phyloP scores from a whole-genome alignment of 371 early-diverging fungal genomes.

The Blakeslea trispora region DNA sequence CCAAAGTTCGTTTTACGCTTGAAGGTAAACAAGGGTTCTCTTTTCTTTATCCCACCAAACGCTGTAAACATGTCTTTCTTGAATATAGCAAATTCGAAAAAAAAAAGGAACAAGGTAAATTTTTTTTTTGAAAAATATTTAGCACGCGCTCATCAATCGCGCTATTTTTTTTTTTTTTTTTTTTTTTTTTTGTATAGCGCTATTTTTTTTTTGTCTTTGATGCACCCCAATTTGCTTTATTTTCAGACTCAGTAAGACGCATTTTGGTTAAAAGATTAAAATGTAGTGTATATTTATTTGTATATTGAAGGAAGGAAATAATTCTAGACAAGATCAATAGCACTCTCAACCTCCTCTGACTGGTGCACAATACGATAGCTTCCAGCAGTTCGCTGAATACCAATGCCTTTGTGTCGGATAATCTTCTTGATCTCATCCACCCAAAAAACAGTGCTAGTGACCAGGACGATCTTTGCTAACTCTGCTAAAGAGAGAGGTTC shows the following conservation, averaged over 20 bases:
- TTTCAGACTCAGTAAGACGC: no score
- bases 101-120: neutral
- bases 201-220: no score
- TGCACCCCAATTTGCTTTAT: no score
- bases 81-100: neutral
- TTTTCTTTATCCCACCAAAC: slow-evolving; percentile 3
- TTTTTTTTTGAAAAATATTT: no score
- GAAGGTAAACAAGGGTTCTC: slow-evolving; percentile 1
- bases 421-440: slow-evolving; percentile 66
- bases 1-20: neutral
- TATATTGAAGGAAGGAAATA: neutral
- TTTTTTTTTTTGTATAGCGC: no score
- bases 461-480: slow-evolving; percentile 60
- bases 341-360: slow-evolving; percentile 26
- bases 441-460: slow-evolving; percentile 78
- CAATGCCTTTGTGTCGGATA: slow-evolving; percentile 18
- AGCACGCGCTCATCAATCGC: no score
- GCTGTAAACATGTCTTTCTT: slow-evolving; percentile 1
- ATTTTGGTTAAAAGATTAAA: no score
- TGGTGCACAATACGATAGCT: slow-evolving; percentile 22
- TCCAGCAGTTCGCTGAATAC: slow-evolving; percentile 9
- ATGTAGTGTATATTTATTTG: neutral
- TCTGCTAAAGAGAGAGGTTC: slow-evolving; percentile 77
- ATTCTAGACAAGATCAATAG: slow-evolving; percentile 27
- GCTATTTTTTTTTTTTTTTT: no score